Conservation (phyloP, 495 filamentous ascomycete genomes). For the Pyrenopolyporus hunteri region DNA sequence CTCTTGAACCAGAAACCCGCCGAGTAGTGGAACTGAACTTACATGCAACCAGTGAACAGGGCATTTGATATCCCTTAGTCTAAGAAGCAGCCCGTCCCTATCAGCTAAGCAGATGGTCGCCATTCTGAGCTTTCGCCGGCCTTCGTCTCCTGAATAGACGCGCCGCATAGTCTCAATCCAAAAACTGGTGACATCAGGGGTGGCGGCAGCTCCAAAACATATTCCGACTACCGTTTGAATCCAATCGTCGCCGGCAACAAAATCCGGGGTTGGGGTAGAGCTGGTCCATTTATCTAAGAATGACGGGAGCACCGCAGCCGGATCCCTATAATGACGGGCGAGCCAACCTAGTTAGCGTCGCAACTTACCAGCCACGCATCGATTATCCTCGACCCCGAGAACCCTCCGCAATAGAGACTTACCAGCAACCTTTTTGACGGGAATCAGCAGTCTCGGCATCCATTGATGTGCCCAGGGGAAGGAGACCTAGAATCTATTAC, state of each 20-base stretch:
- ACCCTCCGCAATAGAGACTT: neutral
- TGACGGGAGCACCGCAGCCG: constrained; percentile 45
- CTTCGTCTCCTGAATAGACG: constrained; percentile 65
- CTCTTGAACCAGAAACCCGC: neutral
- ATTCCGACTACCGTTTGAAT: constrained; percentile 61
- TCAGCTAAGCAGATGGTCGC: constrained; percentile 62
- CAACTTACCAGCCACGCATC: neutral
- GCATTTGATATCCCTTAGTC: constrained; percentile 62
- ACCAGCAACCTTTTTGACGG: constrained; percentile 61
- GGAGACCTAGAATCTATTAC: constrained; percentile 59
- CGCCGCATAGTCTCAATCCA: constrained; percentile 61
- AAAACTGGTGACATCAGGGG: constrained; percentile 49
- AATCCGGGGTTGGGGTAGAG: constrained; percentile 53
- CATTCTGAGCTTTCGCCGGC: constrained; percentile 61
- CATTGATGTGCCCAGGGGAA: constrained; percentile 68
- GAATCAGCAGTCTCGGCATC: constrained; percentile 64
- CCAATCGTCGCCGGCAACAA: constrained; percentile 60
- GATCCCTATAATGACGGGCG: constrained; percentile 43
- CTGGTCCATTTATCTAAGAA: constrained; percentile 57
- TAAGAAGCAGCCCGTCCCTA: constrained; percentile 61
- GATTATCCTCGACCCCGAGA: too few species aligned
- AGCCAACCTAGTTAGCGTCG: neutral
- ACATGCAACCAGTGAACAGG: constrained; percentile 70
- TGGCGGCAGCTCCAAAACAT: constrained; percentile 58
- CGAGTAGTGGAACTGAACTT: constrained; percentile 27